These are phyloP conservation scores for Fusarium incarnatum DNA, from an alignment of 2,329 filamentous ascomycete species.

Conservation along the genomic window DNA sequence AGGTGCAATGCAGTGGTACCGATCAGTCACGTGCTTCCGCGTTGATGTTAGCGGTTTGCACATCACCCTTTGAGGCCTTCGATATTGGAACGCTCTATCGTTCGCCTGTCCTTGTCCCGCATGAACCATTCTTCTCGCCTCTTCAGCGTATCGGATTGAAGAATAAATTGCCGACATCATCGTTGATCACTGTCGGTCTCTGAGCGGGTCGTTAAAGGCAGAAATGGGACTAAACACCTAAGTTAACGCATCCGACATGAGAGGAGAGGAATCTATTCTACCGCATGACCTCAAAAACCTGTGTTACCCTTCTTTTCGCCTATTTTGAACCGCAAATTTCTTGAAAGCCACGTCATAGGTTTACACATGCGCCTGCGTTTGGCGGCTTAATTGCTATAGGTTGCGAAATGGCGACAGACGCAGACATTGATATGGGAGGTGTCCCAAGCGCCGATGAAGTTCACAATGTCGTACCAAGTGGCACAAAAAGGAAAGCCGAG, in stretches of 20 bases:
- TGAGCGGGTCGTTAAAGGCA: not conserved
- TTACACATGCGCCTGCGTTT: slow-evolving; percentile 3
- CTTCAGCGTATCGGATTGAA: slow-evolving; percentile 11
- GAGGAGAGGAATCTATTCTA: slow-evolving; percentile 31
- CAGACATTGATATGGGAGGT: slow-evolving; percentile 37
- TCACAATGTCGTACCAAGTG: slow-evolving; percentile 39
- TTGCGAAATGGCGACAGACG: slow-evolving; percentile 58
- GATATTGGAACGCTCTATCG: not conserved
- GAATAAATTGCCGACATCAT: not conserved
- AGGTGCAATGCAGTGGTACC: slow-evolving; percentile 7
- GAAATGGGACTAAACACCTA: slow-evolving; percentile 23
- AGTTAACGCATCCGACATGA: slow-evolving; percentile 17
- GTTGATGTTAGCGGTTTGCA: not conserved
- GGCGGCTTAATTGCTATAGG: not conserved
- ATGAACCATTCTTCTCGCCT: slow-evolving; percentile 20
- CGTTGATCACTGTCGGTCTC: not conserved
- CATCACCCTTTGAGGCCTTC: slow-evolving; percentile 22
- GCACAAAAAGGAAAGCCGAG: slow-evolving; percentile 64
- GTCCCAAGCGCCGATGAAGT: slow-evolving; percentile 1
- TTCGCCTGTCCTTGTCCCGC: slow-evolving; percentile 23
- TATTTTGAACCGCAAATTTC: not conserved
- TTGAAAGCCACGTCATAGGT: slow-evolving; percentile 2
- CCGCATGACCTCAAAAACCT: slow-evolving; percentile 17
- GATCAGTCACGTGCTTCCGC: slow-evolving; percentile 16
- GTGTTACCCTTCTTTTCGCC: slow-evolving; percentile 5